Percentiles rank a stretch among this genome's conserved stretches.
These are phyloP conservation scores for Apiotrichum porosum DNA, from an alignment of 1,284 basidiomycete genomes.

Conservation along the genomic window DNA sequence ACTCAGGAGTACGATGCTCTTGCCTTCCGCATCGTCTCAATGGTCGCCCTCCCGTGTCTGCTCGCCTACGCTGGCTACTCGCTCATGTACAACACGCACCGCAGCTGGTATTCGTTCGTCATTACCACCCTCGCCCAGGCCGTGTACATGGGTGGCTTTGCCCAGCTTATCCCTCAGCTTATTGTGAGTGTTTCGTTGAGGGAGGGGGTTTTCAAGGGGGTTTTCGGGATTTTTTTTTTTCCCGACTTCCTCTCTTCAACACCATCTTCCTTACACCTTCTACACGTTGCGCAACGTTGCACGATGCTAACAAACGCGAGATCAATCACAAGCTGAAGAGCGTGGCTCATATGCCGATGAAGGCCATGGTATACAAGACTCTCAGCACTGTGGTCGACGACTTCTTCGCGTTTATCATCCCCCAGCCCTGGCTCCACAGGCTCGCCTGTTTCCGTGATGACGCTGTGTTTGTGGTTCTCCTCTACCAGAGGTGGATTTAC, in stretches of 20 bases:
- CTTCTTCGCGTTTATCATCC: slow-evolving; percentile 55
- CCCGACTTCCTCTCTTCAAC: too few species aligned
- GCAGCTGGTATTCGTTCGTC: slow-evolving; percentile 91
- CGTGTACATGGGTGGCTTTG: slow-evolving; percentile 83
- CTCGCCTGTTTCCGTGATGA: slow-evolving; percentile 66
- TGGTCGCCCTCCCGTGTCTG: slow-evolving; percentile 76
- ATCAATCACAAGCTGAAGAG: slow-evolving; percentile 96
- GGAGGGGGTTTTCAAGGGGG: too few species aligned
- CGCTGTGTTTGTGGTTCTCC: slow-evolving; percentile 62
- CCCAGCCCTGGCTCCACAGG: slow-evolving; percentile 73
- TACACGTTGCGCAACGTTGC: too few species aligned
- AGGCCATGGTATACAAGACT: slow-evolving; percentile 94
- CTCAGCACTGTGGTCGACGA: slow-evolving; percentile 68
- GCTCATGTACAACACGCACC: slow-evolving; percentile 57
- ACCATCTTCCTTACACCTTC: too few species aligned
- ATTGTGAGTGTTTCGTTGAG: too few species aligned
- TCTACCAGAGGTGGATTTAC: slow-evolving; percentile 83
- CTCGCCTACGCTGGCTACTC: slow-evolving; percentile 86
- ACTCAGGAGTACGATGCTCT: slow-evolving; percentile 77
- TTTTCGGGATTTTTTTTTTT: too few species aligned
- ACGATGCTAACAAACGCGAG: too few species aligned
- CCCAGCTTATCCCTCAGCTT: slow-evolving; percentile 85
- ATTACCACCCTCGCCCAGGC: slow-evolving; percentile 59
- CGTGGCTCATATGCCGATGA: slow-evolving; percentile 58
- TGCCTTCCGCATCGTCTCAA: slow-evolving; percentile 67